Evolutionary conservation across 805 yeast genomes (phyloP).

Genomic region (Kluyveromyces lactis): DNA sequence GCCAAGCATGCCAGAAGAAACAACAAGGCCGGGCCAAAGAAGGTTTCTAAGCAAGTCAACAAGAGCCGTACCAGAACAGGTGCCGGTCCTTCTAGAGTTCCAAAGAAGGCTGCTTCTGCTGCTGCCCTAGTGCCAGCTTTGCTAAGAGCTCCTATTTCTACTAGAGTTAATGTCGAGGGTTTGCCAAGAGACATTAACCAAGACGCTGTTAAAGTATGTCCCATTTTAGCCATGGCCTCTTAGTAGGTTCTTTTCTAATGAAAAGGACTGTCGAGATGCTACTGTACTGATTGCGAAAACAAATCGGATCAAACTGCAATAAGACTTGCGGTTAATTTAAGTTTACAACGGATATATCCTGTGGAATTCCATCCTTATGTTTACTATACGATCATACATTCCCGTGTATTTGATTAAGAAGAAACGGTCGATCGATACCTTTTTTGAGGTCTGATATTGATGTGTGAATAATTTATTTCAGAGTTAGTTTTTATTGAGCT

Average conservation of each 20-base stretch:
- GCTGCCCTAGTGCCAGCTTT: constrained; percentile 32
- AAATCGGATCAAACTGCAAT: too few species aligned
- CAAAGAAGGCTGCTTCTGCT: constrained; percentile 26
- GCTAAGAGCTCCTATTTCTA: constrained; percentile 48
- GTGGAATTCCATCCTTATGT: too few species aligned
- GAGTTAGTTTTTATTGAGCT: too few species aligned
- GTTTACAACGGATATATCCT: too few species aligned
- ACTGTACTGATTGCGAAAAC: not conserved
- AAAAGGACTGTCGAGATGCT: not conserved
- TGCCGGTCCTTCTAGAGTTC: constrained; percentile 18
- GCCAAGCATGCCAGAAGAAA: constrained; percentile 33
- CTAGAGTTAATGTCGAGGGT: constrained; percentile 78
- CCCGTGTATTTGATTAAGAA: too few species aligned
- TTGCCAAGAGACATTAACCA: constrained; percentile 81
- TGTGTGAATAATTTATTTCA: too few species aligned
- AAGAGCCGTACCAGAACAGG: constrained; percentile 20
- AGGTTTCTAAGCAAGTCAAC: constrained; percentile 27
- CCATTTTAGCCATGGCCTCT: constrained; percentile 3
- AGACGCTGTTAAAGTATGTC: constrained; percentile 80
- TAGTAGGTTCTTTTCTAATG: not conserved
- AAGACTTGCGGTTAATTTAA: too few species aligned
- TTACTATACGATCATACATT: too few species aligned
- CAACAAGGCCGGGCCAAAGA: constrained; percentile 23
- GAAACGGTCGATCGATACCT: too few species aligned
- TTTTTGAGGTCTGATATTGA: too few species aligned